These are phyloP conservation scores for Sisymbrium altissimum DNA, from an alignment of 345 rosid species.

Conservation along the genomic window DNA sequence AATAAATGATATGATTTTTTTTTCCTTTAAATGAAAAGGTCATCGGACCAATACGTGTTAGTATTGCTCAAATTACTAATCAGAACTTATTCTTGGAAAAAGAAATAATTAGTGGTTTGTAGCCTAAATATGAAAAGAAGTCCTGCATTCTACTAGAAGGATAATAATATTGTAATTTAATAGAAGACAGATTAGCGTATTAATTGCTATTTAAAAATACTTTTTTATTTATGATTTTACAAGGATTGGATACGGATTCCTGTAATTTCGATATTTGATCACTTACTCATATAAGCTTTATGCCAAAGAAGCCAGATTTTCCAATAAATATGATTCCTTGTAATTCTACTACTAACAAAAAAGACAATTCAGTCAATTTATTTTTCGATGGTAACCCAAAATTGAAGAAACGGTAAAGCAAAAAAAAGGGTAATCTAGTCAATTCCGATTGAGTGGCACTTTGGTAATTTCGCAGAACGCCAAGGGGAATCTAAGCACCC, in stretches of 20 bases:
- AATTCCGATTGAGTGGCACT: not conserved
- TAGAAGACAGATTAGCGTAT: not conserved
- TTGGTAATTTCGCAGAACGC: not conserved
- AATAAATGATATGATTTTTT: no score
- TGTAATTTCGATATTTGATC: no score
- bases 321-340: not conserved
- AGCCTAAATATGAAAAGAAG: not conserved
- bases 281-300: not conserved
- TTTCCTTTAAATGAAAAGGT: not conserved
- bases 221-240: no score
- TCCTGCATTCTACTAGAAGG: not conserved
- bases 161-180: not conserved
- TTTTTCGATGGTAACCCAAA: slow-evolving; percentile 7
- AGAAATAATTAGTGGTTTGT: not conserved
- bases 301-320: not conserved
- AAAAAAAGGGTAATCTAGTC: slow-evolving; percentile 27
- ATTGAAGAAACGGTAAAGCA: slow-evolving; percentile 26
- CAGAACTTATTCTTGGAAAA: not conserved
- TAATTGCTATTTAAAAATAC: not conserved
- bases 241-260: no score
- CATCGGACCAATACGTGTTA: not conserved
- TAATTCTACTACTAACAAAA: not conserved
- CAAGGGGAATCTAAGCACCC: slow-evolving; percentile 12
- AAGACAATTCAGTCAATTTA: not conserved
- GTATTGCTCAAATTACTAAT: not conserved